Evolutionary conservation across 1,284 basidiomycete genomes (phyloP), one percentile per base, ranked within the genome.

Genomic region (Apiotrichum akiyoshidainum): DNA sequence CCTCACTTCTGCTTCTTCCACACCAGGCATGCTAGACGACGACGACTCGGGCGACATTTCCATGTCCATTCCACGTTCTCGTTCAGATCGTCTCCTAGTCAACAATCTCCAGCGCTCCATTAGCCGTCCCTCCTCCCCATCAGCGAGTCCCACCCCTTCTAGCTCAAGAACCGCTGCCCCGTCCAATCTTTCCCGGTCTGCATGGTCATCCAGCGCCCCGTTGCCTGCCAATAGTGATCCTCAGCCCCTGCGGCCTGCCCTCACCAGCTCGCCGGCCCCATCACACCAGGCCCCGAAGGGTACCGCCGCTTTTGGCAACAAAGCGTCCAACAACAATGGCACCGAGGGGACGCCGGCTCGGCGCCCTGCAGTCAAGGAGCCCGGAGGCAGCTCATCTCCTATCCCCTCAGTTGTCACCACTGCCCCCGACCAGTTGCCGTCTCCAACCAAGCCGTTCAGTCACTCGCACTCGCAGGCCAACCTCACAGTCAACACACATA

Each of bases 401-500:
- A 31, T 31, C 7, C 26, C 26, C 7, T 31, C 26, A 31, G 26
- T 31, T 7, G 40, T 41, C 16, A 41, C 40, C 16, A 17, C 40
- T 8, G 40, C 17, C n/a, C 19, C 42, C 5, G 42, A 44, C 6
- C 42, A 44, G 42, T 19, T 9, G 8, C 13, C 49, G 35, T 2
- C 44, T 33, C 31, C 44, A 5, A 33, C 50, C 26, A 40, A 26
- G 45, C 12, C 41, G 31, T 39, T 59, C 37, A 52, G 54, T 7
- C 54, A 60, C 33, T 59, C 60, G 1, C 63, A 45, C 17, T 61
- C 59, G 16, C 37, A 37, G 37, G 50, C 58, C 21, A 56, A 58
- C 16, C 58, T 65, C 22, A 46, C 50, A n/a, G 61, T 65, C 19
- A 41, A 54, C 14, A 60, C 63, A 40, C 64, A 60, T 3, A 52